Evolutionary conservation across 129 eudicot genomes (phyloP), one percentile per base, ranked within the genome.

Genomic region (Centaurea solstitialis): DNA sequence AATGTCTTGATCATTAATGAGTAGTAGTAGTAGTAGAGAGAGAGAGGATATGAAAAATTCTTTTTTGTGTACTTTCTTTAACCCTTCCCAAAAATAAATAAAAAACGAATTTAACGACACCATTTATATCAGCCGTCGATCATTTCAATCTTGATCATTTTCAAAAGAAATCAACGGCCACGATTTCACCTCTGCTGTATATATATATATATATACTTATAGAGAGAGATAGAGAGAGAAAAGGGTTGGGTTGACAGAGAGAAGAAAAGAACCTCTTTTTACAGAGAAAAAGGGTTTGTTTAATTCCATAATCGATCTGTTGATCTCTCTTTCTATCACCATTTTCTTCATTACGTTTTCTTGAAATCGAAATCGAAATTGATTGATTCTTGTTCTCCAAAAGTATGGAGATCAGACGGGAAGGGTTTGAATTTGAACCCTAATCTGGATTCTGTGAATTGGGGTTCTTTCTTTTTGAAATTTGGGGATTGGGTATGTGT

Each of bases 261-360:
- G 23, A 57, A 78, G 61, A 7, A 81, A 22, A 24, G 43, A 53
- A 40, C 72, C 76, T 80, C 75, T 50, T 76, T 80, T 72, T 65
- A 38, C 82, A 75, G 78, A 9, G 50, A 71, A 26, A 28, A 76
- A 64, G 69, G 79, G 76, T 81, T 71, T 80, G 78, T 70, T 72
- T 85, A 66, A 21, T 72, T 69, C 79, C 62, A 37, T 53, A 75
- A 79, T 81, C 84, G 83, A 86, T 87, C 93, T 79, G 62, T 70
- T 75, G 77, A 74, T 78, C 82, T 79, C 41, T 59, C 39, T 37
- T 70, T 15, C 23, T 5, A 57, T 7, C 45, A n/a, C n/a, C n/a
- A 40, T 24, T 18, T n/a, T 70, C 68, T 72, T n/a, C n/a, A n/a
- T n/a, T n/a, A n/a, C n/a, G n/a, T n/a, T n/a, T n/a, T n/a, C n/a